These are phyloP conservation scores for Saxophila tyrrhenica DNA, from an alignment of 495 filamentous ascomycete species.

Conservation along the genomic window DNA sequence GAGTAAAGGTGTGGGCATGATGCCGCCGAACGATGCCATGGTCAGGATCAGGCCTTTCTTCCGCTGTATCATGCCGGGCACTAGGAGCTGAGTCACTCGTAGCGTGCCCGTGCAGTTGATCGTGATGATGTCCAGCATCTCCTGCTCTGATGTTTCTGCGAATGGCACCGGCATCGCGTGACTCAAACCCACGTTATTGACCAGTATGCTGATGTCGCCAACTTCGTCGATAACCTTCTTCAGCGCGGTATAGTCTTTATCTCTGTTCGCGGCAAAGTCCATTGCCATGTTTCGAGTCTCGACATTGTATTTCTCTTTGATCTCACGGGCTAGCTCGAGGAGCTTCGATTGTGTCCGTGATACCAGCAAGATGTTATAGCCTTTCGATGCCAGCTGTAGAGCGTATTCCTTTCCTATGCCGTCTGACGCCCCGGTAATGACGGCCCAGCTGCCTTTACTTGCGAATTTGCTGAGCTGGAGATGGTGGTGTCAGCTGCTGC, in stretches of 20 bases:
- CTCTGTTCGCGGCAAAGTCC: conserved; percentile 74
- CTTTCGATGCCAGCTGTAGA: conserved; percentile 74
- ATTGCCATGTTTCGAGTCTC: conserved; percentile 69
- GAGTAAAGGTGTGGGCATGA: conserved; percentile 80
- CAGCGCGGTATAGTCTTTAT: conserved; percentile 65
- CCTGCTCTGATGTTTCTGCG: conserved; percentile 59
- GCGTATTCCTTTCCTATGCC: conserved; percentile 96
- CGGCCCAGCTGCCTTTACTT: conserved; percentile 82
- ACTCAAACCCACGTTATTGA: conserved; percentile 96
- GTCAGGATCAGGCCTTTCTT: conserved; percentile 84
- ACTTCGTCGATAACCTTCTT: conserved; percentile 53
- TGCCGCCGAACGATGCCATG: conserved; percentile 91
- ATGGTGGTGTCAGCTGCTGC: not conserved
- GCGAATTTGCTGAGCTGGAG: conserved; percentile 78
- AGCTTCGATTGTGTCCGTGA: conserved; percentile 91
- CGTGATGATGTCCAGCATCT: conserved; percentile 79
- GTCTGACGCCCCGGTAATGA: conserved; percentile 92
- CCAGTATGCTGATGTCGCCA: conserved; percentile 67
- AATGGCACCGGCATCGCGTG: conserved; percentile 90
- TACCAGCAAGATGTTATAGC: conserved; percentile 86
- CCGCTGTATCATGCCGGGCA: conserved; percentile 71
- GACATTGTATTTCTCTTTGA: conserved; percentile 54
- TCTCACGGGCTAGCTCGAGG: conserved; percentile 59
- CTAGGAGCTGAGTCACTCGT: conserved; percentile 70
- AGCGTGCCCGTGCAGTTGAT: conserved; percentile 90